phyloP scores from a whole-genome alignment of 2,329 filamentous ascomycete genomes.

The Sporothrix mexicana region DNA sequence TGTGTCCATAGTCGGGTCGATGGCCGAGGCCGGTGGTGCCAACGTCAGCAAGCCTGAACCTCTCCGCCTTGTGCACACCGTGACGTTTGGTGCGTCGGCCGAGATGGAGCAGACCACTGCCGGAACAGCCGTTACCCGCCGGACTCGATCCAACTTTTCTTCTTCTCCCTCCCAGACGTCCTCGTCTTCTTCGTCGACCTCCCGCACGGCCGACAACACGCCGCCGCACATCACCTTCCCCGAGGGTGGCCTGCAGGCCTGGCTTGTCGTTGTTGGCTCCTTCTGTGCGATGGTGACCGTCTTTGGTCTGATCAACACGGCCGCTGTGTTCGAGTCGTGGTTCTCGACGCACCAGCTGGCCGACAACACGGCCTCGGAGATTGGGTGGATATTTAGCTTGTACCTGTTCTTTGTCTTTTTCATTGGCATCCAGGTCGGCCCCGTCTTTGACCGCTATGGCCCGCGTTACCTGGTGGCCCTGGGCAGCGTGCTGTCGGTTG shows the following conservation, averaged over 20 bases:
- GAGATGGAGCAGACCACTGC: neutral
- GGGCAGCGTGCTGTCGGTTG: constrained; percentile 67
- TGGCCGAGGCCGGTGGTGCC: constrained; percentile 20
- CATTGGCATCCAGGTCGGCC: constrained; percentile 80
- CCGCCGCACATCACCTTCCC: constrained; percentile 59
- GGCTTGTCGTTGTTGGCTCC: constrained; percentile 78
- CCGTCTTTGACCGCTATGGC: constrained; percentile 78
- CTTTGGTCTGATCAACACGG: constrained; percentile 74
- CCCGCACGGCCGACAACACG: constrained; percentile 11
- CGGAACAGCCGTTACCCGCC: neutral
- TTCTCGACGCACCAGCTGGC: constrained; percentile 73
- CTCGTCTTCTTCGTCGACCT: constrained; percentile 15
- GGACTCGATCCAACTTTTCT: neutral
- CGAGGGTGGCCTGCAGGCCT: constrained; percentile 74
- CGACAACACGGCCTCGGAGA: constrained; percentile 68
- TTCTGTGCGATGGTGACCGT: constrained; percentile 73
- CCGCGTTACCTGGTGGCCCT: constrained; percentile 68
- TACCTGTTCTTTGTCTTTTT: constrained; percentile 84
- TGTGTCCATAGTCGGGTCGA: constrained; percentile 32
- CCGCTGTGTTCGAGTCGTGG: constrained; percentile 81
- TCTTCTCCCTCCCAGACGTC: constrained; percentile 9
- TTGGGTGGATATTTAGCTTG: constrained; percentile 87
- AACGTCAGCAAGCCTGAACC: constrained; percentile 23
- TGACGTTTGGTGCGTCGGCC: constrained; percentile 24
- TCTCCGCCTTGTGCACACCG: constrained; percentile 31